phyloP scores from a whole-genome alignment of 164 flowering plant species.

The Stephania yunnanensis region DNA sequence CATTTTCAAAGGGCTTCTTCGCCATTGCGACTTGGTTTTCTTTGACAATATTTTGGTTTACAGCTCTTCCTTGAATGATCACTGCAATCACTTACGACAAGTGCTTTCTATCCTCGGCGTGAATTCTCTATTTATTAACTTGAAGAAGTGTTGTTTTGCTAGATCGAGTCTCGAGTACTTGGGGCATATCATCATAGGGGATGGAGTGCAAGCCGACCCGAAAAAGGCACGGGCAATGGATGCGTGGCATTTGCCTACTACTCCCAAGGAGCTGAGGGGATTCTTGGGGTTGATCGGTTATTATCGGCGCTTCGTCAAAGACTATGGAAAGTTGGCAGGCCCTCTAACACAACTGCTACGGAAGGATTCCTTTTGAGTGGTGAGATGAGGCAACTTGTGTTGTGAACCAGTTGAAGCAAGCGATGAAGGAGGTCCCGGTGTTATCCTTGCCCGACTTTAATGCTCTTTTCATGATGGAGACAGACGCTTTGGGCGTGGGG shows the following conservation, averaged over 20 bases:
- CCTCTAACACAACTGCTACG: slow-evolving; percentile 9
- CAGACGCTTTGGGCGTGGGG: background rate
- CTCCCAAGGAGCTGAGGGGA: background rate
- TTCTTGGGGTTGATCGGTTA: background rate
- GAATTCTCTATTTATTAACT: background rate
- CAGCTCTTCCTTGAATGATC: background rate
- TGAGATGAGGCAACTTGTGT: background rate
- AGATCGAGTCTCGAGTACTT: background rate
- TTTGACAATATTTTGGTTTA: background rate
- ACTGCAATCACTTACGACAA: background rate
- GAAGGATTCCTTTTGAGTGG: slow-evolving; percentile 12
- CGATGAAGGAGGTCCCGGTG: slow-evolving; percentile 6
- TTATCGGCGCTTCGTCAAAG: background rate
- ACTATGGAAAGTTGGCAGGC: background rate
- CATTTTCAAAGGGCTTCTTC: too few species aligned
- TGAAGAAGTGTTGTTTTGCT: background rate
- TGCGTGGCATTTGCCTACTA: background rate
- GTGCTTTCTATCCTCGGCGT: background rate
- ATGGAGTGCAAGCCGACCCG: background rate
- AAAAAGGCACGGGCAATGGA: background rate
- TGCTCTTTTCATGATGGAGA: slow-evolving; percentile 1
- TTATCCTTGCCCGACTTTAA: slow-evolving; percentile 8
- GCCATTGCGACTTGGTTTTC: too few species aligned
- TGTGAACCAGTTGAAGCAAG: background rate
- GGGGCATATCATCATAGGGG: background rate